Base-by-base conservation (phyloP, 169 alveolate genomes). In the Babesia ovis region DNA sequence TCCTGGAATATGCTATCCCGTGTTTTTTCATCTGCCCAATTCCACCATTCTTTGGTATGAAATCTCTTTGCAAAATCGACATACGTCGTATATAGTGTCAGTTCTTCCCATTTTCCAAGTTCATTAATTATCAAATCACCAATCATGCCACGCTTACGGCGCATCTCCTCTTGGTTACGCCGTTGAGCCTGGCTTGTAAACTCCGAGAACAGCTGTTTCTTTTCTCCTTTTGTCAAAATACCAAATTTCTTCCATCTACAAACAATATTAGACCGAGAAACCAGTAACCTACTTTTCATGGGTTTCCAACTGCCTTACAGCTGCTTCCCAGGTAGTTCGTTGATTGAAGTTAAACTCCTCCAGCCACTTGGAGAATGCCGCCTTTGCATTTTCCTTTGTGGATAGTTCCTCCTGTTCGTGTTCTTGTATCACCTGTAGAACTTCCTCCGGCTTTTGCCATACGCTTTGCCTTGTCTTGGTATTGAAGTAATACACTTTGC, bases 361-460 rank as follows among this genome's bases (percentile, higher is more conserved):
- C 37, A 89, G 66, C 72, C 82, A 62, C 39, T 70, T 41, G 66
- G 80, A 46, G 42, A 89, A 84, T 25, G 86, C 91, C 25, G 67
- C 71, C 58, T 83, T 89, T 42, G 91, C 88, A 22, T 84, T 85
- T 34, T 89, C 89, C 42, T 89, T 85, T 62, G 73, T 77, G 14
- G 77, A 80, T 39, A 72, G 72, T 66, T 70, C 84, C 77, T 70
- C 62, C 41, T 82, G 77, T 57, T 85, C 93, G 72, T 82, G 61
- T 43, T 83, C 76, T 35, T 61, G 66, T 42, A 59, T 54, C 57
- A 89, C 51, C 45, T 84, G 80, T 9, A 53, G 81, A 4, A 91
- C 86, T 70, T 91, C 95, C 39, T 68, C 77, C 43, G 95, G 95
- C 50, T 82, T 82, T 31, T 72, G 87, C 95, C 95, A 91, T n/a